phyloP scores from a whole-genome alignment of 2,329 filamentous ascomycete species.

The Sphaerulina populicola region DNA sequence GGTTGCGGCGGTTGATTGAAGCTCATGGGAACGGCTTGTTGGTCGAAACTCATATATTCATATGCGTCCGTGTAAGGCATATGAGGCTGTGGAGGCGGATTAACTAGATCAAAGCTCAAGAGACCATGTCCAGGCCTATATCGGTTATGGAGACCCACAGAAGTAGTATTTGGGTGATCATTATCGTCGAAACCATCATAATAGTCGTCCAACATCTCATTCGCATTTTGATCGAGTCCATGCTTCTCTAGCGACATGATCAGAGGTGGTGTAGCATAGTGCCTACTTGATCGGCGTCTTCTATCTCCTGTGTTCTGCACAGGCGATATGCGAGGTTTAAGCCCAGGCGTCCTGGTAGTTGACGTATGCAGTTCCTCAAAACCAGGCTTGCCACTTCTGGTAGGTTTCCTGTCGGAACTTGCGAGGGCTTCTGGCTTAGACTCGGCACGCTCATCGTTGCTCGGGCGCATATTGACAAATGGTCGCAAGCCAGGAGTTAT shows the following conservation, averaged over 20 bases:
- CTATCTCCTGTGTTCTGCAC: neutral
- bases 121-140: neutral
- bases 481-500: neutral
- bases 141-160: neutral
- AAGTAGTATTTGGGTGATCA: neutral
- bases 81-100: neutral
- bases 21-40: neutral
- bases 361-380: neutral
- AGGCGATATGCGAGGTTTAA: neutral
- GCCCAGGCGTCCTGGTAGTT: neutral
- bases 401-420: neutral
- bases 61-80: neutral
- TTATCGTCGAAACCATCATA: constrained; percentile 5
- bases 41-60: neutral
- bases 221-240: constrained; percentile 1
- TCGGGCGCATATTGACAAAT: neutral
- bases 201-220: constrained; percentile 8
- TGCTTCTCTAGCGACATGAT: neutral
- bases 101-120: neutral
- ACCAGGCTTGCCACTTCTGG: neutral
- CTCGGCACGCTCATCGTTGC: neutral
- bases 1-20: neutral
- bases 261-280: neutral
- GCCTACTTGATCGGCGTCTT: neutral
- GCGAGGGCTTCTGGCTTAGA: neutral